These are phyloP conservation scores for Tripterygium wilfordii DNA, from an alignment of 177 flowering plant species.

Conservation along the genomic window DNA sequence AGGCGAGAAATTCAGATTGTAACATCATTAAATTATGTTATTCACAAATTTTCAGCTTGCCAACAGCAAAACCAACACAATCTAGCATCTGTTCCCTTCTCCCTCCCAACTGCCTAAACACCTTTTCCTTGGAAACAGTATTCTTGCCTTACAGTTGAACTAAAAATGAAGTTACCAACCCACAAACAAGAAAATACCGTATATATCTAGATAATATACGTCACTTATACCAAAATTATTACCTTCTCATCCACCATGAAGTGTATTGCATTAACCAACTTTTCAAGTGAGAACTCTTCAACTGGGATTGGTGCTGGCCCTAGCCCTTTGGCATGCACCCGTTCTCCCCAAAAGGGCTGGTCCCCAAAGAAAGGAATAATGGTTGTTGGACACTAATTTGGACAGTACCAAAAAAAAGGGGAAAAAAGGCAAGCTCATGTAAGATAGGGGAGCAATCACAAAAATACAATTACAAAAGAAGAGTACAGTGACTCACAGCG, in stretches of 20 bases:
- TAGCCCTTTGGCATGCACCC: slow-evolving; percentile 55
- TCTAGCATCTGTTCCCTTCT: no score
- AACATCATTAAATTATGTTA: no score
- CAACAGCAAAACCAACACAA: not conserved
- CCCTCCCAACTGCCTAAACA: no score
- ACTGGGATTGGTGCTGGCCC: slow-evolving; percentile 62
- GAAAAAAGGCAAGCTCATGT: not conserved
- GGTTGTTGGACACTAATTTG: slow-evolving; percentile 72
- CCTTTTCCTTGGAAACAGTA: no score
- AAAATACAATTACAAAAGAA: not conserved
- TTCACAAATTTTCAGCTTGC: no score
- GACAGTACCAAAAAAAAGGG: not conserved
- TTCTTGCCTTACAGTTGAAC: no score
- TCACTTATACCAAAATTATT: no score
- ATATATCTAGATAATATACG: no score
- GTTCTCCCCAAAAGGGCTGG: slow-evolving; percentile 68
- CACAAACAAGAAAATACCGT: no score
- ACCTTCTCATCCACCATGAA: slow-evolving; percentile 41
- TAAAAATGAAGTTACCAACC: no score
- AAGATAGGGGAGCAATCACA: slow-evolving; percentile 1
- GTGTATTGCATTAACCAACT: slow-evolving; percentile 35
- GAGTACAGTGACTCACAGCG: slow-evolving; percentile 40
- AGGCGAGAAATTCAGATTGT: not conserved
- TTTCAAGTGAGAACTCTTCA: slow-evolving; percentile 49
- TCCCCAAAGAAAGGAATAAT: slow-evolving; percentile 73